Base-by-base conservation (phyloP, 2,329 filamentous ascomycete genomes). In the Amphichorda felina region DNA sequence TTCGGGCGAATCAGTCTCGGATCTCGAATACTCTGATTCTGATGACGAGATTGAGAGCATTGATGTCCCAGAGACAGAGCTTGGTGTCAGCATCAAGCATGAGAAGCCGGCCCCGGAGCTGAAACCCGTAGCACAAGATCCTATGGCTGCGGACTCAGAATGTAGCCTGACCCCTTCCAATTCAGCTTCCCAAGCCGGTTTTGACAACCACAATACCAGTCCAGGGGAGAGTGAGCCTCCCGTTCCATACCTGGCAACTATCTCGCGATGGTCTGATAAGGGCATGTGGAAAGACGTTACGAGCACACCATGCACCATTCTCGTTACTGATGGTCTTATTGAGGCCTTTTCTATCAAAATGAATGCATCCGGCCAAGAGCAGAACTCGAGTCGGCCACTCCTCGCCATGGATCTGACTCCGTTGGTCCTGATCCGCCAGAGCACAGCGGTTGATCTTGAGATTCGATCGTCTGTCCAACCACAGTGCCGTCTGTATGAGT, bases 361-460 rank as follows among this genome's bases (percentile, higher is more conserved):
- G 10, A 10, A 24, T 10, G 21, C 33, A 42, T 43, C 24, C 37
- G 49, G 37, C 44, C 9, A 59, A 55, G 29, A 21, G 5, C 33
- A 16, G 15, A 54, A 41, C 50, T 55, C 7, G 9, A 53, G 56
- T 24, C 58, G 63, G 25, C 72, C 73, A 4, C 55, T 79, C 15
- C 61, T 80, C 30, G 82, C 81, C 5, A 72, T 95, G 24, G 86
- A 94, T 50, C 74, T 98, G 29, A 96, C 89, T 1, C 91, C 91
- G 1, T 66, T 94, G 26, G 89, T 96, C 7, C 82, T 88, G 45
- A 78, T 96, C 41, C 77, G 89, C 42, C 82, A 89, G 49, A 91
- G 88, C 48, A 98, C 87, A 16, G 84, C 83, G 4, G 74, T 98
- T 22, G 91, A 98, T 54, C 84, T 98, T 36, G 91, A 93, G 44